Conservation (phyloP, 495 filamentous ascomycete species). For the Daldinia bambusicola region DNA sequence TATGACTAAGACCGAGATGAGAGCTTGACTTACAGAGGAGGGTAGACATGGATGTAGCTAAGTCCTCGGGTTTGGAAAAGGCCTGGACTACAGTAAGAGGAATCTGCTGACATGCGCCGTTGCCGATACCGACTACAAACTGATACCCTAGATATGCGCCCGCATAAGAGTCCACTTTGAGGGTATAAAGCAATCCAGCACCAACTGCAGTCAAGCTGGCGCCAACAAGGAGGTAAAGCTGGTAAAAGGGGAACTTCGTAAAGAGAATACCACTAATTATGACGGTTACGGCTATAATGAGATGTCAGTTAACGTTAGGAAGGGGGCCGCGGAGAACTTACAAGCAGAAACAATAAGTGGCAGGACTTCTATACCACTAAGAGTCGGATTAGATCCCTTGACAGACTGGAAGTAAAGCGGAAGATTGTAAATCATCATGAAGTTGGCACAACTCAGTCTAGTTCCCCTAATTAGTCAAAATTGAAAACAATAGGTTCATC, state of each 20-base stretch:
- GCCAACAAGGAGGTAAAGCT: neutral
- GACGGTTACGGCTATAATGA: neutral
- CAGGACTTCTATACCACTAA: neutral
- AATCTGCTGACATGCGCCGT: neutral
- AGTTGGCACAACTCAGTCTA: neutral
- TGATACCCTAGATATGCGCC: neutral
- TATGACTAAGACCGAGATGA: neutral
- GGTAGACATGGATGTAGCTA: neutral
- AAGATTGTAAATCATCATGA: slow-evolving; percentile 4
- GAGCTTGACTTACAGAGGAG: neutral
- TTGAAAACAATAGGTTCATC: neutral
- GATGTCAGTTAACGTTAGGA: neutral
- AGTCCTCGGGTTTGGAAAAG: neutral
- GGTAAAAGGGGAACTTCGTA: neutral
- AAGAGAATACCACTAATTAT: neutral
- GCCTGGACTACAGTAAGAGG: neutral
- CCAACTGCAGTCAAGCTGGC: neutral
- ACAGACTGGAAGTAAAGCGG: slow-evolving; percentile 1
- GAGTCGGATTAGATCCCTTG: neutral
- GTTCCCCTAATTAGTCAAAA: neutral
- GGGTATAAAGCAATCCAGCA: neutral
- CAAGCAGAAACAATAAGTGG: slow-evolving; percentile 1
- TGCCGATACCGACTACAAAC: neutral
- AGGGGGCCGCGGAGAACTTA: neutral
- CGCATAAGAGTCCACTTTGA: neutral